Evolutionary conservation across 2,329 filamentous ascomycete genomes (phyloP), one percentile per base, ranked within the genome.

Genomic region (Colletotrichum orchidophilum): DNA sequence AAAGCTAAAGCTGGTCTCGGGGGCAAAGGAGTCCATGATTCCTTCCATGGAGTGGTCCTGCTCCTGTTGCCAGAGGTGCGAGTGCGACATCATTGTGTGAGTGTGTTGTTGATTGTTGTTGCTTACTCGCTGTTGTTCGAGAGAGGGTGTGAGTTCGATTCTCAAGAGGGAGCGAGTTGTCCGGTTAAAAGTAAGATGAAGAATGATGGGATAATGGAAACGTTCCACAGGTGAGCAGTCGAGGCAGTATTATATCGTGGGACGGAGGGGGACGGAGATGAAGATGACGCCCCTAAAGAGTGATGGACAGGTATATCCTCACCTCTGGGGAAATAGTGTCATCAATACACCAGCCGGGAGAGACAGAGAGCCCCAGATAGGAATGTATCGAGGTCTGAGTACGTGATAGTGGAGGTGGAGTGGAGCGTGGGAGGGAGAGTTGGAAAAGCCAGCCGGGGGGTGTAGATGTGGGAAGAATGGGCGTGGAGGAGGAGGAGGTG

Each of bases 211-310:
- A 66, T 73, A 46, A 71, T 71, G 52, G 63, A 42, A 74, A 42
- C 73, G 73, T 74, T 74, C 73, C 73, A 75, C 71, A 75, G 74
- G 77, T 73, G 80, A 80, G 76, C 80, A 80, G 79, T 76, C 75
- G 76, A 77, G 75, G 76, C 80, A 77, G 83, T 83, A 80, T 82
- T 83, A 83, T 83, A 83, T 75, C 75, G 75, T 75, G 73, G 76
- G 80, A 83, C 82, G 82, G 81, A 75, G 75, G 73, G 73, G 75
- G 73, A 73, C 62, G 63, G 63, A 68, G 77, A 78, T 76, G 76
- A 78, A 73, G 73, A 77, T 76, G 75, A 76, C 75, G 77, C 66
- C 71, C 71, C 71, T 61, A 53, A 54, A 53, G 55, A 72, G 53
- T 59, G 62, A 66, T 63, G 59, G 50, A 53, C 65, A 58, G 46